Evolutionary conservation across 768 basidiomycete species (phyloP), one percentile per base, ranked within the genome.

Genomic region (Tulasnella sp.): DNA sequence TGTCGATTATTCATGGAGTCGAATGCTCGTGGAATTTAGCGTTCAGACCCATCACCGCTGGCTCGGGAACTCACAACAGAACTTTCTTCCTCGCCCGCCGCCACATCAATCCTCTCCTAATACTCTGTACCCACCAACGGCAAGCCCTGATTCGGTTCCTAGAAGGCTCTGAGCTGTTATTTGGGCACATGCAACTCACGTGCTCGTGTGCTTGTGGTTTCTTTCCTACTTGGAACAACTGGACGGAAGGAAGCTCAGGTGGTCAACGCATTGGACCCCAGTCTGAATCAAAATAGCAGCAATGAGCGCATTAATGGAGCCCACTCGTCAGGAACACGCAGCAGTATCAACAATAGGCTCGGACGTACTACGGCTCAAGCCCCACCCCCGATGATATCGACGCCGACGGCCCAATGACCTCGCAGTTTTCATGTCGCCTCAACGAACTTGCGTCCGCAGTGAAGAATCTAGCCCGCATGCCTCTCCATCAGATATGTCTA

Each of bases 261-360:
- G 9, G 58, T 37, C 64, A n/a, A 69, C 64, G 64, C 18, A 54
- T 24, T n/a, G 24, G 11, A 24, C 50, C 64, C 12, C 28, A 12
- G 64, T 69, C 64, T 69, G 64, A n/a, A 69, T 69, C 28, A 37
- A 69, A 69, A 69, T 69, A 69, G 64, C 64, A 69, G 64, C 64
- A 69, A 69, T 69, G 64, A 69, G 16, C 64, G 7, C 28, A 69
- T 69, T 37, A 8, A 69, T 69, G 64, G 34, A 69, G 14, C 28
- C 64, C 16, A 69, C 34, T 69, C 64, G 64, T 69, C 34, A 69
- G 64, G 31, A 34, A 69, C 64, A 37, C 14, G 64, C n/a, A 28
- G 34, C 9, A 69, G n/a, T 16, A 14, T 28, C 28, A 69, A 37
- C 12, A 28, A 12, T 18, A 22, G 50, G 64, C 31, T 69, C 64